These are phyloP conservation scores for Podaxis sp. DNA, from an alignment of 768 basidiomycete genomes.

Conservation along the genomic window DNA sequence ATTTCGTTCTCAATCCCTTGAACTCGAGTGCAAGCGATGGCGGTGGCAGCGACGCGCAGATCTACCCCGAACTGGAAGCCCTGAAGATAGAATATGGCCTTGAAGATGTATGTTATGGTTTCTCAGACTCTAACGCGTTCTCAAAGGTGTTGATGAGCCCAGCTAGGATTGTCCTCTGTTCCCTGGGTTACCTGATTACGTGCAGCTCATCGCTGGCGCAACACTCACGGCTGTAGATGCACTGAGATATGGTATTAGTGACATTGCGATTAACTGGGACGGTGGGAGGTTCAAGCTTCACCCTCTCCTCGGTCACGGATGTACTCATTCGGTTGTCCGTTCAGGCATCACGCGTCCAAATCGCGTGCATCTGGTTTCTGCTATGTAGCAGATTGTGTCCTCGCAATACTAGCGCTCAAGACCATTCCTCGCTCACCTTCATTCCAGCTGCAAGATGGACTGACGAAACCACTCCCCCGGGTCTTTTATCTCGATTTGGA, in stretches of 20 bases:
- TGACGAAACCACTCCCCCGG: constrained; percentile 34
- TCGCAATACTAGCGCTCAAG: constrained; percentile 75
- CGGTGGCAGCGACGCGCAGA: not conserved
- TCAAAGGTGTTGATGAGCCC: not conserved
- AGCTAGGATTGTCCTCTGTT: constrained; percentile 84
- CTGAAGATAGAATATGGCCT: constrained; percentile 48
- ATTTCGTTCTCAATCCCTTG: constrained; percentile 47
- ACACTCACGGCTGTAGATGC: constrained; percentile 71
- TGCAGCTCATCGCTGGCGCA: constrained; percentile 71
- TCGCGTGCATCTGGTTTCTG: constrained; percentile 85
- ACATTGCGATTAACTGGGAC: constrained; percentile 85
- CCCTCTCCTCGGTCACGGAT: not conserved
- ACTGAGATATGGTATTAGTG: constrained; percentile 48
- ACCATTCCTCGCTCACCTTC: constrained; percentile 29
- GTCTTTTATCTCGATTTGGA: constrained; percentile 94
- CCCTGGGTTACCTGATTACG: constrained; percentile 64
- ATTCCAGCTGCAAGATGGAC: constrained; percentile 1
- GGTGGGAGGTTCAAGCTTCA: constrained; percentile 65
- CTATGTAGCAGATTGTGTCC: constrained; percentile 88
- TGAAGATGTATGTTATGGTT: constrained; percentile 31
- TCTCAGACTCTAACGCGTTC: not conserved
- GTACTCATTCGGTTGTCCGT: not conserved
- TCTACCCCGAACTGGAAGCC: not conserved
- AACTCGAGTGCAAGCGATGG: constrained; percentile 22
- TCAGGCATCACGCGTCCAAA: constrained; percentile 82